Evolutionary conservation across 2,329 filamentous ascomycete species (phyloP), one percentile per base, ranked within the genome.

Genomic region (Lithohypha guttulata): DNA sequence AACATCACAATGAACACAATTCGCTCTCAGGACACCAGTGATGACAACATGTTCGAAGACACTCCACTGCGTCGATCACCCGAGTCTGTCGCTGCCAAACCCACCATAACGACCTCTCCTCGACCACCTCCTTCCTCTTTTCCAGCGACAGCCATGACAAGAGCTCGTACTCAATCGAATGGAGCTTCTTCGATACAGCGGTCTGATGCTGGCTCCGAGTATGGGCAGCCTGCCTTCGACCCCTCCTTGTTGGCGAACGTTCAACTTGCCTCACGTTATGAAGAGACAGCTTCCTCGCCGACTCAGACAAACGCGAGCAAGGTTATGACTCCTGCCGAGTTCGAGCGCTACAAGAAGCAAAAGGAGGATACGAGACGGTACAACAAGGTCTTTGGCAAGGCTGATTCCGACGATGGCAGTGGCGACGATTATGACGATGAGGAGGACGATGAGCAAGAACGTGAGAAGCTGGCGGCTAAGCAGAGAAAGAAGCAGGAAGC

Each of bases 311-410:
- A 34, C 14, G 23, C 44, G 10, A 42, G 68, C 56, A 91, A 91
- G 59, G 81, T 91, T 46, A 93, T 94, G 84, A 94, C 86, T 2
- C 81, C 81, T 1, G 83, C 79, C 8, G 77, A 94, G 56, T 94
- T 93, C 50, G 85, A 94, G 56, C 73, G 73, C 48, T 89, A 87
- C 53, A 74, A 78, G 45, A 72, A 79, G 53, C 66, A 72, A 42
- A 64, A 70, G 44, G 81, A 91, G 54, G 79, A 84, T 53, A 78
- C 79, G 48, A 69, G 75, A n/a, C 67, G 71, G 40, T 67, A 67
- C 25, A 68, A 59, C 45, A 61, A 63, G 51, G 32, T 36, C 4
- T 65, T 57, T 22, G 65, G 62, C 51, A 62, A 53, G 19, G 56
- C 56, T 29, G 68, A 60, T 52, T 68, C 73, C 4, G 63, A 64